Base-by-base conservation (phyloP, 139 green algal species). In the Picochlorum sp. region DNA sequence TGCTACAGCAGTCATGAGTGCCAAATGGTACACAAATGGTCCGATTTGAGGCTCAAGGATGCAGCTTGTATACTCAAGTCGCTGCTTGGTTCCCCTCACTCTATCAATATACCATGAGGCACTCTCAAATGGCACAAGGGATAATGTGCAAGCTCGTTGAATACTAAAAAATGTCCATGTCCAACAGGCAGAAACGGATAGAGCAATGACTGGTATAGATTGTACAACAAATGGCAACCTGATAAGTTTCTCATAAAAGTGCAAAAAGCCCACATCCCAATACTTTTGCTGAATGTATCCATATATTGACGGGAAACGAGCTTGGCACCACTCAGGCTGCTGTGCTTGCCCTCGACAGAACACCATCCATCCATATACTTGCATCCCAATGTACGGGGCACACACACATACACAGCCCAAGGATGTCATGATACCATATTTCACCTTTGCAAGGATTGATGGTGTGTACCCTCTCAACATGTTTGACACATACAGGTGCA, bases 241-340 rank as follows among this genome's bases (percentile, higher is more conserved):
- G 10, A 72, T 21, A 1, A 68, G 28, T 20, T 77, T 54, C 6
- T n/a, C 41, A 45, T 81, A 95, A 71, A 92, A 95, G 4, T 56
- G 62, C 30, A 95, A 47, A 8, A 88, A 67, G 9, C 88, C 88
- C 7, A 95, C 83, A 21, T 75, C 77, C 90, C 90, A 97, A 69
- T 97, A 96, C 16, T 76, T 67, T 14, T 67, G n/a, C 66, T 97
- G 90, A 23, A 96, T 80, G 62, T 82, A 88, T 30, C 67, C 79
- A 64, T 96, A 96, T 8, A 90, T 54, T 51, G 78, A 82, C 7
- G 84, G 86, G 26, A 88, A 13, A 0, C 13, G 16, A 11, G 28
- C 23, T 26, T 16, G 16, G 68, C 87, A 95, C 87, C 87, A 95
- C 1, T 73, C 65, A 0, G 75, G 82, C 30, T 63, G 15, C 4